Evolutionary conservation across 148 eudicot species (phyloP).

Genomic region (Agrostemma githago): DNA sequence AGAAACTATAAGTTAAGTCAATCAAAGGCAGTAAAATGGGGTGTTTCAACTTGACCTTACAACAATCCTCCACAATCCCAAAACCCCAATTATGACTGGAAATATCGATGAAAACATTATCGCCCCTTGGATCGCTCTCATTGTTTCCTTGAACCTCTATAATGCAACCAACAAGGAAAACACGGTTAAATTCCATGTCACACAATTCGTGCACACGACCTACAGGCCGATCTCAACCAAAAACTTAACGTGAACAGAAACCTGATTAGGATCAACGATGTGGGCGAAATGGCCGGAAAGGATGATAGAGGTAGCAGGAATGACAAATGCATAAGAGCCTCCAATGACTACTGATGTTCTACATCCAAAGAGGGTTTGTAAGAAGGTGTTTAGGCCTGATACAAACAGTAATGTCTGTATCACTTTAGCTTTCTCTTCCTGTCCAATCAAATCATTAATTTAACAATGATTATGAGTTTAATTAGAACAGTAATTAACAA

Average conservation of each 20-base stretch:
- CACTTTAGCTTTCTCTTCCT: conserved; percentile 78
- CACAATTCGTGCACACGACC: no score
- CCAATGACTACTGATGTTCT: conserved; percentile 74
- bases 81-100: conserved; percentile 56
- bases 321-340: conserved; percentile 63
- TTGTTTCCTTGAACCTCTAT: conserved; percentile 65
- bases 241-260: conserved; percentile 18
- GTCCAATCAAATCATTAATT: background rate
- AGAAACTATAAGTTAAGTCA: background rate
- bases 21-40: background rate
- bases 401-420: conserved; percentile 78
- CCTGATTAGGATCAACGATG: conserved; percentile 51
- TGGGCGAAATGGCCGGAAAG: conserved; percentile 39
- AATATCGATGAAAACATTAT: conserved; percentile 66
- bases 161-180: background rate
- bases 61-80: conserved; percentile 83
- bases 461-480: background rate
- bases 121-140: conserved; percentile 91
- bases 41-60: conserved; percentile 39
- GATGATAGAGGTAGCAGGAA: conserved; percentile 54
- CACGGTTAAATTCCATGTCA: background rate
- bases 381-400: conserved; percentile 74
- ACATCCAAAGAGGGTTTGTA: conserved; percentile 64
- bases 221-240: no score
- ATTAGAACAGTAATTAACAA: background rate